phyloP scores from a whole-genome alignment of 768 basidiomycete genomes.

The Termitomyces bulborhizus region DNA sequence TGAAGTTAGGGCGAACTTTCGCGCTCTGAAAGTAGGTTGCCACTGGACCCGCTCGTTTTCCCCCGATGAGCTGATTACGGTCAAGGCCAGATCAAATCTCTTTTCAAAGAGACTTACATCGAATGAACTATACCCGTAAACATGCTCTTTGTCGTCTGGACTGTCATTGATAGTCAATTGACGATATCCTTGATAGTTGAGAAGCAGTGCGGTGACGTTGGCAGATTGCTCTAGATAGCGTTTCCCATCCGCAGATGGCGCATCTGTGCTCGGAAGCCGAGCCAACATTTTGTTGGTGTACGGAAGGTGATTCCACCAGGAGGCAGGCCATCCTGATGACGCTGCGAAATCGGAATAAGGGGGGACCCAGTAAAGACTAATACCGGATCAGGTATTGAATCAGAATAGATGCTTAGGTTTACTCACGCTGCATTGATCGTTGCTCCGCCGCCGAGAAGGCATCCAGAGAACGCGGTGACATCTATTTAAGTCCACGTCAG shows the following conservation, averaged over 20 bases:
- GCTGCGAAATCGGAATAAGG: conserved; percentile 45
- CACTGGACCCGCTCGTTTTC: conserved; percentile 51
- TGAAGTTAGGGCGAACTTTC: conserved; percentile 43
- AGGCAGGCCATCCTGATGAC: conserved; percentile 44
- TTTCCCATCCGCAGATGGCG: conserved; percentile 53
- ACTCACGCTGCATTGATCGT: conserved; percentile 59
- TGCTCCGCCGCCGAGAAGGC: conserved; percentile 57
- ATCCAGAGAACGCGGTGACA: conserved; percentile 57
- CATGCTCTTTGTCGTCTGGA: conserved; percentile 52
- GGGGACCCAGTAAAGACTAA: conserved; percentile 49
- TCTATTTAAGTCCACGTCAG: conserved; percentile 23
- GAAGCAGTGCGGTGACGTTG: conserved; percentile 35
- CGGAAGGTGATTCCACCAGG: conserved; percentile 46
- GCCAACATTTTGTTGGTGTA: conserved; percentile 43
- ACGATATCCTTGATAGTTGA: conserved; percentile 42
- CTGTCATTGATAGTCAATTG: conserved; percentile 51
- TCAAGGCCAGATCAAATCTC: neutral
- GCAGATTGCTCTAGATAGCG: conserved; percentile 51
- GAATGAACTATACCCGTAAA: conserved; percentile 47
- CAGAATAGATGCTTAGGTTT: neutral
- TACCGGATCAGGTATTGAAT: neutral
- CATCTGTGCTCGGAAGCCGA: conserved; percentile 53
- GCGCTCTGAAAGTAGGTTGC: conserved; percentile 59
- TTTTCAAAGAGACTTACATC: conserved; percentile 21
- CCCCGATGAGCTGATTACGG: conserved; percentile 29